phyloP scores from a whole-genome alignment of 768 basidiomycete genomes.

The Boletus tylopilopsis region DNA sequence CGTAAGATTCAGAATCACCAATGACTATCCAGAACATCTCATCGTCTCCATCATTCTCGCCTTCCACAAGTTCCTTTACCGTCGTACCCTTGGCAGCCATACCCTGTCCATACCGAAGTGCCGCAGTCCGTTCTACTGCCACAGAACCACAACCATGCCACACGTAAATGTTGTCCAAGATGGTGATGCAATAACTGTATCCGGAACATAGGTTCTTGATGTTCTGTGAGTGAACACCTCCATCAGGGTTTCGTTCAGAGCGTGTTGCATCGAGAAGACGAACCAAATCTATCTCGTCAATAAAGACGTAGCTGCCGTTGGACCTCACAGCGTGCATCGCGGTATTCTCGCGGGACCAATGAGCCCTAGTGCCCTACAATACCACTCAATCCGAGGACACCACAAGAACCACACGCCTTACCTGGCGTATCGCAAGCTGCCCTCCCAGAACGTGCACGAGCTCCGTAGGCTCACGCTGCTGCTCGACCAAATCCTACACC shows the following conservation, averaged over 20 bases:
- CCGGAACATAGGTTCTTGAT: constrained; percentile 75
- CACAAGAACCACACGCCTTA: constrained; percentile 27
- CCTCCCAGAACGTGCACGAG: constrained; percentile 66
- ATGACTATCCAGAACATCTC: constrained; percentile 88
- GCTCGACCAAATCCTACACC: constrained; percentile 41
- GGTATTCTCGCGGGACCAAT: constrained; percentile 79
- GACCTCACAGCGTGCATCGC: constrained; percentile 74
- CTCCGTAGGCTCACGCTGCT: constrained; percentile 61
- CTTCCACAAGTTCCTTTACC: constrained; percentile 59
- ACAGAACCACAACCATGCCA: constrained; percentile 79
- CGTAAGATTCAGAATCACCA: constrained; percentile 64
- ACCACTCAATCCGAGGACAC: constrained; percentile 4
- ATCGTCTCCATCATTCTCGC: constrained; percentile 56
- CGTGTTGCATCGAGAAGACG: constrained; percentile 4
- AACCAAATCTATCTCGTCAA: constrained; percentile 75
- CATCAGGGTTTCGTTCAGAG: constrained; percentile 1
- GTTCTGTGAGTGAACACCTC: constrained; percentile 33
- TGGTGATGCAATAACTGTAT: constrained; percentile 76
- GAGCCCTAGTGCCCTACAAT: constrained; percentile 59
- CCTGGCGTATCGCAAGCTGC: constrained; percentile 71
- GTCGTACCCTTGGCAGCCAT: constrained; percentile 38
- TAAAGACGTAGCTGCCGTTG: constrained; percentile 44
- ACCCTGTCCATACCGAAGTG: constrained; percentile 53
- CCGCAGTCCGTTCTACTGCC: constrained; percentile 54
- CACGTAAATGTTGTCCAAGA: constrained; percentile 69